Percentiles rank a stretch among this genome's conserved stretches.
phyloP scores from a whole-genome alignment of 169 alveolate genomes.

The Haemoproteus tartakovskyi region DNA sequence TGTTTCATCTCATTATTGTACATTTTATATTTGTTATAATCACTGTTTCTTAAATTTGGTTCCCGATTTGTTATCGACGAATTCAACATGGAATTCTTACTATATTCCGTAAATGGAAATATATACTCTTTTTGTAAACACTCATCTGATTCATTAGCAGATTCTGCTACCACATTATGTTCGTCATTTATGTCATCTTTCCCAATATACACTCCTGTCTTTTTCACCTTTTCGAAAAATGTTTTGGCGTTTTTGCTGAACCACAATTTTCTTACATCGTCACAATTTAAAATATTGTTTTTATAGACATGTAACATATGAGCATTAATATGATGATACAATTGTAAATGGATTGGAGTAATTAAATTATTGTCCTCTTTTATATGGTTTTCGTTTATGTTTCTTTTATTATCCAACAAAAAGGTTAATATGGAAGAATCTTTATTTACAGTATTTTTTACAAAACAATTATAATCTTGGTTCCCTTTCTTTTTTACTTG shows the following conservation, averaged over 20 bases:
- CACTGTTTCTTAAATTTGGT: conserved; percentile 26
- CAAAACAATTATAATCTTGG: no score
- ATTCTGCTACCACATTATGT: no score
- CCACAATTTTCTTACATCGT: conserved; percentile 24
- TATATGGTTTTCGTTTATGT: neutral
- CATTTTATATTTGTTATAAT: conserved; percentile 25
- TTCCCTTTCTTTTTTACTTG: no score
- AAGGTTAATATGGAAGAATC: no score
- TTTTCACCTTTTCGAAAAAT: conserved; percentile 16
- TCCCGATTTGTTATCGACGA: no score
- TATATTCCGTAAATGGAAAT: no score
- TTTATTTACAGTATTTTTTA: no score
- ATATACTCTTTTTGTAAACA: no score
- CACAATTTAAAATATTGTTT: conserved; percentile 24
- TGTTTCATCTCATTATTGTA: neutral
- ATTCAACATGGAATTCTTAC: no score
- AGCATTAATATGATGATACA: conserved; percentile 11
- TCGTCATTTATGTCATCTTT: no score
- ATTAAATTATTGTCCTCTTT: no score
- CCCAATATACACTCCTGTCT: conserved; percentile 8
- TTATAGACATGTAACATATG: conserved; percentile 2
- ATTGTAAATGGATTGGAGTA: conserved; percentile 1
- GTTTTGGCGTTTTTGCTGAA: conserved; percentile 20
- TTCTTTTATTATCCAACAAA: neutral
- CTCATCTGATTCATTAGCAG: no score